These are phyloP conservation scores for Trametes cinnabarina DNA, from an alignment of 768 basidiomycete genomes.

Conservation along the genomic window DNA sequence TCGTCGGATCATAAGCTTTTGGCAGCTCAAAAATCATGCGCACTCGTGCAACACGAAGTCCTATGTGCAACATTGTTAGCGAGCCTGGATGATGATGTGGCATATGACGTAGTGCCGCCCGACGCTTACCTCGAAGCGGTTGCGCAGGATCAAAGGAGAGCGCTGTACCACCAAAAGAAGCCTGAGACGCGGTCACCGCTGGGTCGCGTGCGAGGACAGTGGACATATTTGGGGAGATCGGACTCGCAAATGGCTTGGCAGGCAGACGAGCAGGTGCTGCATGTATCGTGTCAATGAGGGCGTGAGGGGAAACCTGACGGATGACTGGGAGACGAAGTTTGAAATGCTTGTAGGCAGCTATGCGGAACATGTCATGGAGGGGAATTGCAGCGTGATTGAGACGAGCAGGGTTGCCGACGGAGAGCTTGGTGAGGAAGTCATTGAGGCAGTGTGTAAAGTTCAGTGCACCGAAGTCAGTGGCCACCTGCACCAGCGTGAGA, in stretches of 20 bases:
- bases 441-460: no score
- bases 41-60: slow-evolving; percentile 7
- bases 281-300: not conserved
- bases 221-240: not conserved
- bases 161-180: no score
- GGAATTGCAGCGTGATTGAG: not conserved
- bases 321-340: not conserved
- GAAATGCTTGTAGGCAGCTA: not conserved
- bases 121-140: not conserved
- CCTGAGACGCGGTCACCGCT: not conserved
- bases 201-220: not conserved
- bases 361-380: not conserved
- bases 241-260: not conserved
- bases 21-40: slow-evolving; percentile 3
- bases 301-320: not conserved
- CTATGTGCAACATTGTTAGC: not conserved
- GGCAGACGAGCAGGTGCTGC: not conserved
- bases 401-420: not conserved
- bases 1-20: not conserved
- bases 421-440: not conserved
- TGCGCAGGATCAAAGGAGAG: not conserved
- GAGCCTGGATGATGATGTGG: no score
- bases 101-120: not conserved
- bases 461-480: not conserved
- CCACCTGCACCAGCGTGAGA: not conserved